Evolutionary conservation across 2,329 filamentous ascomycete genomes (phyloP), one percentile per base, ranked within the genome.

Genomic region (Stachybotrys echinatus): DNA sequence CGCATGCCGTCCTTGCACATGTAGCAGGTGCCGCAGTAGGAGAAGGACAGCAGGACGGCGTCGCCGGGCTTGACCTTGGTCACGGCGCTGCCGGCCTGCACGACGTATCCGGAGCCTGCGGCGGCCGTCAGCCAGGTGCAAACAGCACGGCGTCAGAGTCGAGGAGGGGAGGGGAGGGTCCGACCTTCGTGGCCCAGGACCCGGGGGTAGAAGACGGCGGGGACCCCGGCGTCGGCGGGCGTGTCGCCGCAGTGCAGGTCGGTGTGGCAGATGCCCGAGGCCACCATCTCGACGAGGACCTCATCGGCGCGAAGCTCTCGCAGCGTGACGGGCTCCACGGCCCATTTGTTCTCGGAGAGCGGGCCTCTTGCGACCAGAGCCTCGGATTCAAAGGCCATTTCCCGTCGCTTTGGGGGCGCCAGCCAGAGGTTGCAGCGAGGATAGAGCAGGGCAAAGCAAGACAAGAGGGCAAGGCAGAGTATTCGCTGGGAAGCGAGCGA

Each of bases 261-360:
- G 0, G 77, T 78, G 51, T 82, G 79, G 53, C 79, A 82, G 46
- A 82, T 71, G 0, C 79, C 78, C 0, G 73, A 73, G 0, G 78
- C 76, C 1, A 79, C 66, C 51, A 81, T 74, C 40, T 77, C 73
- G 4, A 81, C 71, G 2, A 80, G 63, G 2, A 80, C 61, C 59
- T 81, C 78, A 23, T 76, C 71, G 2, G 72, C 63, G 6, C 54
- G 59, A 12, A 60, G 45, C 1, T 58, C 58, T 12, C 62, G 60
- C 12, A 66, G 57, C 2, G 54, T 58, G 1, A 68, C 62, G 1
- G 57, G 52, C 23, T 66, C 63, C 6, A 67, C 55, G 2, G 59
- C 57, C 64, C 64, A 67, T 55, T 62, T 64, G 1, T 61, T 60
- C 20, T 64, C 55, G 10, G 61, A 63, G 23, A 66, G 61, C 0